Base-by-base conservation (phyloP, 352 stramenopile species). In the Phytopythium mirpurense region DNA sequence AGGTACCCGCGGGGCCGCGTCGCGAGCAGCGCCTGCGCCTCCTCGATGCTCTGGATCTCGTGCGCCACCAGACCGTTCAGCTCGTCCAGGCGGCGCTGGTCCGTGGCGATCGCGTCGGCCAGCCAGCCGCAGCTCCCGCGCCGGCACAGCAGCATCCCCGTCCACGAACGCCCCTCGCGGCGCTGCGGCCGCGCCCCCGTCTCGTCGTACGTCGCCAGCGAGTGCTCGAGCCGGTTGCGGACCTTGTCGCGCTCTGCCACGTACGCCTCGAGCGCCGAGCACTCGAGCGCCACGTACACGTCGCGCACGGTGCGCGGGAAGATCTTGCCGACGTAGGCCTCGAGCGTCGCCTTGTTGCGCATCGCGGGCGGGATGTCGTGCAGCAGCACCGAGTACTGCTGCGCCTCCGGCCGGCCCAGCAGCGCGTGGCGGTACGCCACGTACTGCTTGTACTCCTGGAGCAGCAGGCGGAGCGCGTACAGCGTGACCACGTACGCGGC, bases 331-430 rank as follows among this genome's bases (percentile, higher is more conserved):
- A 93, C 73, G 57, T 93, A 93, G 31, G 72, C 70, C 50, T 86
- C 66, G 23, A 93, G 72, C 26, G 76, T 88, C 24, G 76, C 60
- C 15, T 63, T 66, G 5, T 71, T 86, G 36, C 80, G 72, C 44
- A 90, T 46, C 55, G 78, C 70, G 35, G 77, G 50, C 10, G 83
- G 80, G 0, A 93, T 56, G 44, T 93, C 78, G 36, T 79, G 78
- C 8, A 93, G 58, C n/a, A 93, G 60, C 24, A 93, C 67, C 10
- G 76, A 81, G 65, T 93, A 93, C 63, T 87, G 78, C 18, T 77
- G 62, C 24, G 78, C 65, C 35, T 87, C 76, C 41, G 70, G 64
- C 36, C 62, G 68, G 2, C 68, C 61, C 5, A 93, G 56, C 24
- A 88, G 58, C 55, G 84, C 53, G 59, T 93, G 83, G 12, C 83